Conservation (phyloP, 2,329 filamentous ascomycete genomes). For the Ustilaginoidea virens region DNA sequence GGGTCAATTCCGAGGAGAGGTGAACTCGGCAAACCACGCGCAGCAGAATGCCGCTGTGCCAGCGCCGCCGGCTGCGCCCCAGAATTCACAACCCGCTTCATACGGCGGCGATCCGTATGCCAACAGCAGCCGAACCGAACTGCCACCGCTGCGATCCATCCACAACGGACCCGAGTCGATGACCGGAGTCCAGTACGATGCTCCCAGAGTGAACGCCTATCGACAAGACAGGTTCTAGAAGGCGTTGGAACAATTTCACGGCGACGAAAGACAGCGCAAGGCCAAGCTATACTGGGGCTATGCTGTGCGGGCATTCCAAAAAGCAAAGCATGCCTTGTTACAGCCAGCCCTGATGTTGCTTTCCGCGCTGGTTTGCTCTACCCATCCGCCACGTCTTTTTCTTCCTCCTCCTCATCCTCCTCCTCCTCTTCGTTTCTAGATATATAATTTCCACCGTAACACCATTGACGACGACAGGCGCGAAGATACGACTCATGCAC, state of each 20-base stretch:
- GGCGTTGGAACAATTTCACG: too few species aligned
- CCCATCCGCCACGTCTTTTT: background rate
- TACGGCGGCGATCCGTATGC: constrained; percentile 17
- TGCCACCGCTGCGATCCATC: constrained; percentile 41
- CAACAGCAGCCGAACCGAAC: constrained; percentile 26
- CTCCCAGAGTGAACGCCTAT: constrained; percentile 30
- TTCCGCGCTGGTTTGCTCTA: too few species aligned
- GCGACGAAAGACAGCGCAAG: too few species aligned
- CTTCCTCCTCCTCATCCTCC: constrained; percentile 1
- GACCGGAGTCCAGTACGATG: constrained; percentile 50
- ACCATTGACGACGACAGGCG: constrained; percentile 9
- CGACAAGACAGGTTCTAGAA: constrained; percentile 24
- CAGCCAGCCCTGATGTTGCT: too few species aligned
- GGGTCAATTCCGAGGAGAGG: constrained; percentile 26
- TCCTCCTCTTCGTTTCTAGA: background rate
- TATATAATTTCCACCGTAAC: constrained; percentile 6
- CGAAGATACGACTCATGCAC: constrained; percentile 1
- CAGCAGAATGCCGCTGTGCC: constrained; percentile 12
- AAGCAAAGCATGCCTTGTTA: too few species aligned
- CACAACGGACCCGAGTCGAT: constrained; percentile 41
- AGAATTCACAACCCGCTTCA: constrained; percentile 4
- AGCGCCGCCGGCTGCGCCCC: constrained; percentile 8
- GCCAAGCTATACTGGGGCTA: background rate
- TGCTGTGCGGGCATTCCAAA: background rate
- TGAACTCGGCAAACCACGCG: constrained; percentile 9